Base-by-base conservation (phyloP, 768 basidiomycete species). In the Podaxis sp. region DNA sequence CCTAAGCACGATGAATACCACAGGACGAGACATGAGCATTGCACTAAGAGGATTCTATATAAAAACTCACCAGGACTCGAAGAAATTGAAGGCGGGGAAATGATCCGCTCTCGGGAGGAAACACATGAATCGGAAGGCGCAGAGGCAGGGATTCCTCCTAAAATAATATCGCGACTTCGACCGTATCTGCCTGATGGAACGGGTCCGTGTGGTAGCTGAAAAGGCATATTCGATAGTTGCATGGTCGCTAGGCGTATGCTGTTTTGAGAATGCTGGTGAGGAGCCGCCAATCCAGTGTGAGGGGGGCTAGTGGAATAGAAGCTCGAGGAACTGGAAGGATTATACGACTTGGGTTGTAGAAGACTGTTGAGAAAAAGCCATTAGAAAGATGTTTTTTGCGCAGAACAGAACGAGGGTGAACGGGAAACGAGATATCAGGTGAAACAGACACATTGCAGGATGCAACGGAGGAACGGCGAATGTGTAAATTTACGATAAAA, bases 211-310 rank as follows among this genome's bases (percentile, higher is more conserved):
- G 66, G 65, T 38, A 66, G 63, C 14, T 79, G 71, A 58, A 77
- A 70, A 3, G 80, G 73, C 70, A 85, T 79, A 56, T 74, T 76
- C 16, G 89, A 88, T 2, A 92, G 76, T 55, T 86, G 78, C 68
- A 91, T 79, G 0, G 90, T 91, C 63, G 74, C 79, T 36, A 82
- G 76, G 16, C 90, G 84, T 62, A 91, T 92, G 28, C 79, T 77
- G 63, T 81, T 80, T 63, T 84, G 85, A 1, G 84, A 84, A 65
- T 85, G 88, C 7, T 82, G 75, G 59, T 65, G 56, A 10, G 63
- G 63, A 51, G 38, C 40, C 7, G 6, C 40, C 55, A 47, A 32
- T 61, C 65, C 51, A 50, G 55, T 25, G 51, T 35, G 27, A 38
- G 51, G 28, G 5, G 53, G 37, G 21, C 50, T 57, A 61, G 50